Evolutionary conservation across 345 rosid species (phyloP).

Genomic region (Gossypium rotundifolium): DNA sequence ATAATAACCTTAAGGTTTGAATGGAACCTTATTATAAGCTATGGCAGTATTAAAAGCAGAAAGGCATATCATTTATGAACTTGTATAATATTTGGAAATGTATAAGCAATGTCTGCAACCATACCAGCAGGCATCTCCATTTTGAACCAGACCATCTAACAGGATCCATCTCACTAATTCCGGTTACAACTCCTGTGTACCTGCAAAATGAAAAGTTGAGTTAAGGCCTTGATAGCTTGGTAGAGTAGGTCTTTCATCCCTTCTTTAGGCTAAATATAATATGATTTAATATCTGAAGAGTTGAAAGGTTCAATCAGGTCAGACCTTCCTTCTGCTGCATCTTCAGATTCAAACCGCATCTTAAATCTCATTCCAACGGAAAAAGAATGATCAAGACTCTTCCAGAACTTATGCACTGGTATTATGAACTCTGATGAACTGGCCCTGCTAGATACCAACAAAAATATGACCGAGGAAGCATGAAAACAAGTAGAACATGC

Average conservation of each 20-base stretch:
- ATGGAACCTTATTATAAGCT: neutral
- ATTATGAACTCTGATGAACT: constrained; percentile 70
- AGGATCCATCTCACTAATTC: constrained; percentile 83
- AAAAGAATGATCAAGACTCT: constrained; percentile 60
- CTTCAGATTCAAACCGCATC: constrained; percentile 78
- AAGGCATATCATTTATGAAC: neutral
- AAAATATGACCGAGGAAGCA: neutral
- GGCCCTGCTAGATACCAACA: constrained; percentile 32
- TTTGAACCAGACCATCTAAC: constrained; percentile 66
- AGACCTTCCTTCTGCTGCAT: constrained; percentile 82
- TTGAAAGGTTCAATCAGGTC: constrained; percentile 4
- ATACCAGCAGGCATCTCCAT: constrained; percentile 90
- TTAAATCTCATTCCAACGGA: constrained; percentile 85
- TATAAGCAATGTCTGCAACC: neutral
- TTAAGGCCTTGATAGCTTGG: neutral
- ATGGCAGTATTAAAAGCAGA: neutral
- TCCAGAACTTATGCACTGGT: constrained; percentile 63
- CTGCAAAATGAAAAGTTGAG: constrained; percentile 30
- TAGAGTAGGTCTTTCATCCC: neutral
- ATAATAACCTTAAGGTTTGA: neutral
- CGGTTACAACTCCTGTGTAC: constrained; percentile 67
- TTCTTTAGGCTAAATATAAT: neutral
- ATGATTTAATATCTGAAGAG: neutral
- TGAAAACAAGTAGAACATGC: neutral
- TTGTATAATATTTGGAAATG: neutral